Conservation (phyloP, 1,284 basidiomycete species). For the Ganoderma lucidum region DNA sequence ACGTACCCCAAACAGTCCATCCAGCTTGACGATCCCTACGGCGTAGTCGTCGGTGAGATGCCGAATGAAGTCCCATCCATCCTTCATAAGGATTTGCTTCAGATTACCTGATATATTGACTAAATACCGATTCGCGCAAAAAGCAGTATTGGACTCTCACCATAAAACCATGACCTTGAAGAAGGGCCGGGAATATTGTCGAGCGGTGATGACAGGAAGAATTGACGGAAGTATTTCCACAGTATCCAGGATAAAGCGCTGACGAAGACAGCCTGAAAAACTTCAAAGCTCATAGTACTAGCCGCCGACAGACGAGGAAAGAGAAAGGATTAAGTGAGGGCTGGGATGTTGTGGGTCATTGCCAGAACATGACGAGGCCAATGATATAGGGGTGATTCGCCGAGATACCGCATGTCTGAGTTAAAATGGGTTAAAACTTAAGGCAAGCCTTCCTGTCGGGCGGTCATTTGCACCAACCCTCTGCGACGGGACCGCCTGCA, state of each 20-base stretch:
- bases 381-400: too few species aligned
- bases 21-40: slow-evolving; percentile 20
- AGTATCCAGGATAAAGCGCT: slow-evolving; percentile 15
- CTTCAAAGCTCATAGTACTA: not conserved
- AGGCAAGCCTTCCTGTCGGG: not conserved
- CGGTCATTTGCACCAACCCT: not conserved
- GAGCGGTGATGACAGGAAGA: slow-evolving; percentile 18
- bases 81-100: slow-evolving; percentile 22
- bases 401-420: not conserved
- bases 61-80: slow-evolving; percentile 32
- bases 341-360: too few species aligned
- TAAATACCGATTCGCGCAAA: too few species aligned
- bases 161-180: slow-evolving; percentile 19
- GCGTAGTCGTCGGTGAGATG: slow-evolving; percentile 20
- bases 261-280: not conserved
- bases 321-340: not conserved
- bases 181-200: slow-evolving; percentile 29
- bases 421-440: not conserved
- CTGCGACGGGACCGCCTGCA: not conserved
- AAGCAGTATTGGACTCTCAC: not conserved
- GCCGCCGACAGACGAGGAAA: not conserved
- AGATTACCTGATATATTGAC: slow-evolving; percentile 24
- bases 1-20: slow-evolving; percentile 25
- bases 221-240: slow-evolving; percentile 25
- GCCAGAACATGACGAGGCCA: too few species aligned